phyloP scores from a whole-genome alignment of 2,329 filamentous ascomycete genomes.

The Corinectria fuckeliana region DNA sequence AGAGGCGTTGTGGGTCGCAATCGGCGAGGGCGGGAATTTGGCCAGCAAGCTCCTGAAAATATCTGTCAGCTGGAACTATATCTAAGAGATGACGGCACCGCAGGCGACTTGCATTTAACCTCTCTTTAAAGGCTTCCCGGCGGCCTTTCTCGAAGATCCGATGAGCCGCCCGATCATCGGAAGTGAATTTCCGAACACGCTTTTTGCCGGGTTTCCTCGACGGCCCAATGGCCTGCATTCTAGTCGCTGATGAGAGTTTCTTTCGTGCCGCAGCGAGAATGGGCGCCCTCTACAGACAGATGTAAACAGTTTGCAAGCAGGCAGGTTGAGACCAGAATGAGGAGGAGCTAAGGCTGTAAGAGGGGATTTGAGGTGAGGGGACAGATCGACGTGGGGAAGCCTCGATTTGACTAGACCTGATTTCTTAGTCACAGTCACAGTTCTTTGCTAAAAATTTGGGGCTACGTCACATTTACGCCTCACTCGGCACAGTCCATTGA shows the following conservation, averaged over 20 bases:
- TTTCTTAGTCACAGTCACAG: too few relatives aligned
- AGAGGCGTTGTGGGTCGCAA: constrained; percentile 45
- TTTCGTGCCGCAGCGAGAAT: neutral
- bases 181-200: constrained; percentile 47
- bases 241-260: neutral
- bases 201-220: constrained; percentile 37
- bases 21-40: constrained; percentile 43
- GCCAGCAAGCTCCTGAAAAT: constrained; percentile 44
- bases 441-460: neutral
- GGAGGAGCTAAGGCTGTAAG: neutral
- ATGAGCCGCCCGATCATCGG: constrained; percentile 49
- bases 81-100: neutral
- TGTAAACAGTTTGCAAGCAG: neutral
- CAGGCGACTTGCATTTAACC: constrained; percentile 41
- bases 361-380: neutral
- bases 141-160: constrained; percentile 49
- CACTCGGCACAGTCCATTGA: too few relatives aligned
- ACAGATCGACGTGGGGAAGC: neutral
- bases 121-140: constrained; percentile 50
- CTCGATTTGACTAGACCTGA: neutral
- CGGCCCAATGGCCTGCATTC: neutral
- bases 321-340: neutral
- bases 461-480: neutral
- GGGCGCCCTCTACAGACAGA: neutral
- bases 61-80: neutral